phyloP scores from a whole-genome alignment of 352 stramenopile species.

The Phytophthora lateralis region DNA sequence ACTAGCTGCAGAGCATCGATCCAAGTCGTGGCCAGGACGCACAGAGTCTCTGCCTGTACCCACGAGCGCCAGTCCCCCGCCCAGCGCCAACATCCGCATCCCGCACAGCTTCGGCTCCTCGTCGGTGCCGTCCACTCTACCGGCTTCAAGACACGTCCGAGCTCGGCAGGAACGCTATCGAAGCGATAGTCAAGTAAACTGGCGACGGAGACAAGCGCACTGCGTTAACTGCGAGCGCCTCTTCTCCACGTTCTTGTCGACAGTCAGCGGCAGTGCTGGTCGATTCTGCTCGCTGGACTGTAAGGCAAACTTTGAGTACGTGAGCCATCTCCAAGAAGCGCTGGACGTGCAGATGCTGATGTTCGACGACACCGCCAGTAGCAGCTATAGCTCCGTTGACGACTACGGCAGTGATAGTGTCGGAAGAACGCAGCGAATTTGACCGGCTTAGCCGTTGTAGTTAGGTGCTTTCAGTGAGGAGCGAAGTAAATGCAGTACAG shows the following conservation, averaged over 20 bases:
- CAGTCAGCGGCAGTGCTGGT: constrained; percentile 1
- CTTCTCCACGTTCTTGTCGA: constrained; percentile 32
- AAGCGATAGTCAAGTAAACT: constrained; percentile 8
- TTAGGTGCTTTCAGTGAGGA: background rate
- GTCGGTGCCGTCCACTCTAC: background rate
- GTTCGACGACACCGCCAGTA: background rate
- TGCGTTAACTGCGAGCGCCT: constrained; percentile 33
- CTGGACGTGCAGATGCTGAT: constrained; percentile 36
- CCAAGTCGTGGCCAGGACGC: constrained; percentile 27
- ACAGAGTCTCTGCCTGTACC: constrained; percentile 1
- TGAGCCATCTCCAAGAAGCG: constrained; percentile 26
- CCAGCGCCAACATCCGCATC: constrained; percentile 21
- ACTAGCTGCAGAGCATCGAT: background rate
- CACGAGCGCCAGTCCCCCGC: background rate
- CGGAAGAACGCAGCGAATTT: background rate
- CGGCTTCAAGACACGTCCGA: background rate
- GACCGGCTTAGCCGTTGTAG: background rate
- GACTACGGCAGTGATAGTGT: background rate
- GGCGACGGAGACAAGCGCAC: constrained; percentile 23
- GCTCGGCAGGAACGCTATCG: background rate
- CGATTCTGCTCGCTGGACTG: constrained; percentile 55
- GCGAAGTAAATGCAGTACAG: too few relatives aligned
- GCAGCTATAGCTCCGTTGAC: background rate
- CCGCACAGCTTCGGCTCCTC: background rate
- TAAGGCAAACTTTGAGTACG: constrained; percentile 44